phyloP scores from a whole-genome alignment of 345 rosid species.

The Populus simonii region DNA sequence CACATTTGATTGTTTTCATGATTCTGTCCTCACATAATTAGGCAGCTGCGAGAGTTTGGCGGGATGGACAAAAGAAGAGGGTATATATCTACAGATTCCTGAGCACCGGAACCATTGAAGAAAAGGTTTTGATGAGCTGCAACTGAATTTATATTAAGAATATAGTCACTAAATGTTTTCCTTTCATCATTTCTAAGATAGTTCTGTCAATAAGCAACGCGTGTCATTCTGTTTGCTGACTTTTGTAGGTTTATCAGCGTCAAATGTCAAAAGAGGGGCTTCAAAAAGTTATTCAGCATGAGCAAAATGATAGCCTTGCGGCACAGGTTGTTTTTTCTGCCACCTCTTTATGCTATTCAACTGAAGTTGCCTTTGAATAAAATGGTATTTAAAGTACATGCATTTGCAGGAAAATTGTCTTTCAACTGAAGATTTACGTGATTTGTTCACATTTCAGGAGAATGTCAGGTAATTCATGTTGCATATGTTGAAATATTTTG shows the following conservation, averaged over 20 bases:
- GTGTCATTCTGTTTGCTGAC: constrained; percentile 1
- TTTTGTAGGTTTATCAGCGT: constrained; percentile 86
- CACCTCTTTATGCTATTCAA: constrained; percentile 2
- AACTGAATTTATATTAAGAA: neutral
- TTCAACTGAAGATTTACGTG: constrained; percentile 83
- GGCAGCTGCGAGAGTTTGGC: constrained; percentile 99
- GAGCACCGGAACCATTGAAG: constrained; percentile 97
- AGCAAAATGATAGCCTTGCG: constrained; percentile 42
- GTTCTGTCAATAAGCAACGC: neutral
- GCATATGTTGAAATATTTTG: constrained; percentile 6
- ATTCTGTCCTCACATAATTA: constrained; percentile 26
- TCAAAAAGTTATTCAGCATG: constrained; percentile 86
- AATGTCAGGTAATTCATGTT: constrained; percentile 50
- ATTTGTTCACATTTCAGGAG: constrained; percentile 76
- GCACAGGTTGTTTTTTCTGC: constrained; percentile 47
- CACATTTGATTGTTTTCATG: constrained; percentile 21
- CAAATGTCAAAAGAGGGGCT: constrained; percentile 99
- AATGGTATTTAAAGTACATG: constrained; percentile 2
- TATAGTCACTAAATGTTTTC: neutral
- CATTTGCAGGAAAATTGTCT: constrained; percentile 69
- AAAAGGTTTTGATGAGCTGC: constrained; percentile 57
- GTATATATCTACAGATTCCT: constrained; percentile 91
- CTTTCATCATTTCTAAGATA: neutral
- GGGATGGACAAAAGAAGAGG: constrained; percentile 99
- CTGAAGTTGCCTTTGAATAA: constrained; percentile 8